Percentiles rank a stretch among this genome's conserved stretches.
Conservation (phyloP, 805 yeast genomes). For the Monosporozyma servazzii region DNA sequence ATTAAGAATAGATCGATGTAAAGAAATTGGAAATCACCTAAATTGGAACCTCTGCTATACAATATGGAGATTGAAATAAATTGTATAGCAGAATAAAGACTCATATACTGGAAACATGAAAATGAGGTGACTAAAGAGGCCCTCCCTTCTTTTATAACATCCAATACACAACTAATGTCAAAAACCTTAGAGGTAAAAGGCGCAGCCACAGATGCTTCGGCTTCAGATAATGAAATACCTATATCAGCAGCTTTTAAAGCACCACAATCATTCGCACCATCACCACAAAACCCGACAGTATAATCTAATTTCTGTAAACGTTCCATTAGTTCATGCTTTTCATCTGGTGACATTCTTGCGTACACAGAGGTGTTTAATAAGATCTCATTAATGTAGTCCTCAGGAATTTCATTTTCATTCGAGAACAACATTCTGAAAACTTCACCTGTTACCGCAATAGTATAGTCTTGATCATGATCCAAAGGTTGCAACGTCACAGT, state of each 20-base stretch:
- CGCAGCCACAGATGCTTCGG: constrained; percentile 98
- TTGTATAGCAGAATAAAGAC: constrained; percentile 92
- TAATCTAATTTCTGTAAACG: constrained; percentile 77
- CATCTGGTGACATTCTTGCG: constrained; percentile 99
- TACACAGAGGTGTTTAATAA: constrained; percentile 67
- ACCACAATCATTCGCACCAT: constrained; percentile 99
- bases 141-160: constrained; percentile 88
- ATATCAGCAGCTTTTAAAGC: constrained; percentile 97
- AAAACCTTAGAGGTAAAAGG: constrained; percentile 89
- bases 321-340: constrained; percentile 90
- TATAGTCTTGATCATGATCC: constrained; percentile 36
- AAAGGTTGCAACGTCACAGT: constrained; percentile 49
- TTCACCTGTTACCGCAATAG: constrained; percentile 87
- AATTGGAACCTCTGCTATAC: constrained; percentile 80
- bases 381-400: constrained; percentile 43
- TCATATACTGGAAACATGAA: constrained; percentile 96
- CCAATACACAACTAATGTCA: constrained; percentile 86
- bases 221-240: constrained; percentile 91
- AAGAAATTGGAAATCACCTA: constrained; percentile 94
- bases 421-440: constrained; percentile 69
- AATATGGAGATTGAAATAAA: constrained; percentile 78
- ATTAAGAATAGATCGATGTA: constrained; percentile 88
- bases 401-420: constrained; percentile 25
- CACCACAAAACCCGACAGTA: constrained; percentile 96
- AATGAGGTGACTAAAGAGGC: constrained; percentile 92